Percentiles rank a stretch among this genome's conserved stretches.
phyloP scores from a whole-genome alignment of 2,329 filamentous ascomycete species.

The Pseudogymnoascus sp. region DNA sequence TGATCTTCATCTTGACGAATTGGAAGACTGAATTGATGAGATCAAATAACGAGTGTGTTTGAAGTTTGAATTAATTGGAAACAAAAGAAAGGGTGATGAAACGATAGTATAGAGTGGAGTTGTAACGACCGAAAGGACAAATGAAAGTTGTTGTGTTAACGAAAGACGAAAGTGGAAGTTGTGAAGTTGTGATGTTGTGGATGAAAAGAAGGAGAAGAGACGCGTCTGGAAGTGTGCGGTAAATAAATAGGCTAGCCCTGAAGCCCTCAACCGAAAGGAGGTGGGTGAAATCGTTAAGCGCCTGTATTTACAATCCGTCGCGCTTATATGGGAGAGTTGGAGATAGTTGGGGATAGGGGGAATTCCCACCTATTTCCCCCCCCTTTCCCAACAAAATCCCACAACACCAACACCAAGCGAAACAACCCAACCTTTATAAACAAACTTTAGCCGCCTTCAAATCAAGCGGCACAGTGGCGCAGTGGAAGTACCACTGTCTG shows the following conservation, averaged over 20 bases:
- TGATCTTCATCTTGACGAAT: conserved; percentile 25
- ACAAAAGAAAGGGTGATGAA: neutral
- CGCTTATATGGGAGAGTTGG: neutral
- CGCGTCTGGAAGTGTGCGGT: neutral
- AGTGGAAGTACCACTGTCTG: neutral
- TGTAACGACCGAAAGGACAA: neutral
- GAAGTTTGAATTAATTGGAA: neutral
- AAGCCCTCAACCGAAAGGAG: neutral
- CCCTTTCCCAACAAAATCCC: neutral
- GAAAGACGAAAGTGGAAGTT: neutral
- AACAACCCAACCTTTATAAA: neutral
- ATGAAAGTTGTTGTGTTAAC: neutral
- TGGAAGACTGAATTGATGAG: conserved; percentile 8
- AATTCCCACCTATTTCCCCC: neutral
- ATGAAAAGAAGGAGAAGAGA: neutral
- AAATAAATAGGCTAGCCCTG: neutral
- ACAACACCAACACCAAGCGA: neutral
- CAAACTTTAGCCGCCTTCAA: neutral
- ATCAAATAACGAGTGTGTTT: neutral
- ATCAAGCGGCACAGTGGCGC: neutral
- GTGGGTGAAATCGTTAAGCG: neutral
- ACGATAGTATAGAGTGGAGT: neutral
- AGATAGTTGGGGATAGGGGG: neutral
- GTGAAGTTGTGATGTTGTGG: neutral
- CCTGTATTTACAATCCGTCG: neutral